These are phyloP conservation scores for Ceratocystis destructans DNA, from an alignment of 2,329 filamentous ascomycete species.

Conservation along the genomic window DNA sequence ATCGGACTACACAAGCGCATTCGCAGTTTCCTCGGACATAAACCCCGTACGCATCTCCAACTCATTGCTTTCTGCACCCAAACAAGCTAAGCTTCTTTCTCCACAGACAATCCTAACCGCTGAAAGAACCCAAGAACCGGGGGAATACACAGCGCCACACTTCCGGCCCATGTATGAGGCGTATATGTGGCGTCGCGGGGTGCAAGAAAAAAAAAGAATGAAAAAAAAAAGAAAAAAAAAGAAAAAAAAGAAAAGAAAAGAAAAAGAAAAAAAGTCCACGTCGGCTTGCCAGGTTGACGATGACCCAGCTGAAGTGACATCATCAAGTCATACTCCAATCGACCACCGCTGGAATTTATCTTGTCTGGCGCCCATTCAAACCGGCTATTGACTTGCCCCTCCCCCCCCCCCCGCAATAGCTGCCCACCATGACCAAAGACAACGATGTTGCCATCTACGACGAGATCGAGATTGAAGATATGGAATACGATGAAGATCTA, in stretches of 20 bases:
- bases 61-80: neutral
- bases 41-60: neutral
- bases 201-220: neutral
- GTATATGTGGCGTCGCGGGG: slow-evolving; percentile 3
- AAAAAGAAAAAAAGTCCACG: neutral
- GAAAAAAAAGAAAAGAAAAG: neutral
- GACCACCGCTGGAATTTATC: no score
- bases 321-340: no score
- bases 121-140: neutral
- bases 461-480: slow-evolving; percentile 97
- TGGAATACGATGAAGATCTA: slow-evolving; percentile 71
- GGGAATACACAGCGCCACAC: neutral
- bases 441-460: slow-evolving; percentile 69
- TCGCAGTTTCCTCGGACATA: neutral
- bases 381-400: no score
- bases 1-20: neutral
- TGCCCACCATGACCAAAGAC: slow-evolving; percentile 32
- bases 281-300: neutral
- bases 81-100: neutral
- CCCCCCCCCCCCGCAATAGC: neutral
- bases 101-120: neutral
- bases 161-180: neutral
- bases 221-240: neutral
- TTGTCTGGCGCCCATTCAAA: no score
- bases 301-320: no score